Conservation (phyloP, 78 protist genomes). For the Neovahlkampfia damariscottae region DNA sequence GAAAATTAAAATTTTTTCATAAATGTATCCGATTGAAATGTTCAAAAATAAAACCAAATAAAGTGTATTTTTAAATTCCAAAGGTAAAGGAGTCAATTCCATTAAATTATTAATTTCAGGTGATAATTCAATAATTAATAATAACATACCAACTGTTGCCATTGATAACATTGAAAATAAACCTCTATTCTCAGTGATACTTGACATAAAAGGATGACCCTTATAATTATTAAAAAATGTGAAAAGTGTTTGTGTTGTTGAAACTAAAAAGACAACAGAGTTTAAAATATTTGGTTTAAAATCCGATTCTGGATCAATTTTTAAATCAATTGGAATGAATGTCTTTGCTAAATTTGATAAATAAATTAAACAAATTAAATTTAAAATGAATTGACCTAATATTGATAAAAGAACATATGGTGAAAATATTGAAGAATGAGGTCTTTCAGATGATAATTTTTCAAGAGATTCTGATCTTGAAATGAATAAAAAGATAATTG, state of each 20-base stretch:
- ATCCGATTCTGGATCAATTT: constrained; percentile 38
- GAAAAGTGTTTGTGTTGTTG: constrained; percentile 45
- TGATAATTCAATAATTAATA: too few species aligned
- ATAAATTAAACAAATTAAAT: constrained; percentile 43
- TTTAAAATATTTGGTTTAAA: constrained; percentile 72
- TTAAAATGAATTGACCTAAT: constrained; percentile 62
- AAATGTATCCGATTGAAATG: too few species aligned
- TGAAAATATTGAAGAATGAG: constrained; percentile 54
- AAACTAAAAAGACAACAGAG: constrained; percentile 53
- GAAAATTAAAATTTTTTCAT: too few species aligned
- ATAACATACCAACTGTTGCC: neutral
- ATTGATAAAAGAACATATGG: constrained; percentile 61
- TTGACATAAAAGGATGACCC: constrained; percentile 36
- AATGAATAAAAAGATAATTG: constrained; percentile 75
- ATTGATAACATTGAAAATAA: neutral
- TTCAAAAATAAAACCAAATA: too few species aligned
- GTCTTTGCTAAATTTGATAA: neutral
- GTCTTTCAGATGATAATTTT: constrained; percentile 42
- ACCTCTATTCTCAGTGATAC: constrained; percentile 1
- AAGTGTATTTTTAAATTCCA: too few species aligned
- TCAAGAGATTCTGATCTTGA: constrained; percentile 56
- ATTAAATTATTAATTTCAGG: too few species aligned
- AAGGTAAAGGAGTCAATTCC: too few species aligned
- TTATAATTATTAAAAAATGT: constrained; percentile 82
- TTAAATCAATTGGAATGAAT: neutral